These are phyloP conservation scores for Meyerozyma smithsonii DNA, from an alignment of 1,139 yeast species.

Conservation along the genomic window DNA sequence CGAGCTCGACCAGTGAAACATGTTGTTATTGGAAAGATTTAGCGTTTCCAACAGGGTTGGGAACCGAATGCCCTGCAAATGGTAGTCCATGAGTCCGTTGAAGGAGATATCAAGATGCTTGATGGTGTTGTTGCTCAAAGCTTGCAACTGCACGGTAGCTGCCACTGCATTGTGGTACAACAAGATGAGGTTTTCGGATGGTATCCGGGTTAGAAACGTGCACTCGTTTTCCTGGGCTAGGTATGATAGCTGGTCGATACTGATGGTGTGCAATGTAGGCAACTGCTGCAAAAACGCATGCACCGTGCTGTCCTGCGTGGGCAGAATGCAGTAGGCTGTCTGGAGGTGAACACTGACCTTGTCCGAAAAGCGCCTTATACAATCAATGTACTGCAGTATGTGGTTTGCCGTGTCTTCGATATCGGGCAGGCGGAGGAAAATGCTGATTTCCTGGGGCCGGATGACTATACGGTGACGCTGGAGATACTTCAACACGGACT, in stretches of 20 bases:
- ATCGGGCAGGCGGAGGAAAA: background rate
- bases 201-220: background rate
- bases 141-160: background rate
- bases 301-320: background rate
- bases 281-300: background rate
- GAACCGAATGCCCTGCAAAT: background rate
- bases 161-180: background rate
- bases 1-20: constrained; percentile 4
- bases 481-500: background rate
- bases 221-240: background rate
- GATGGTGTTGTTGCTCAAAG: background rate
- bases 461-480: background rate
- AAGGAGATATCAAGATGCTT: background rate
- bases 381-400: background rate
- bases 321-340: background rate
- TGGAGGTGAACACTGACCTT: background rate
- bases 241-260: background rate
- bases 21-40: constrained; percentile 8
- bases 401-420: background rate
- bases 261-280: background rate
- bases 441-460: background rate
- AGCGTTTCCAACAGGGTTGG: background rate
- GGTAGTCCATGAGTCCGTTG: background rate
- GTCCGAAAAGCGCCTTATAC: background rate
- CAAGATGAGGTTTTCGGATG: background rate